Evolutionary conservation across 306 rosid genomes (phyloP).

Genomic region (Pyrus pyrifolia): DNA sequence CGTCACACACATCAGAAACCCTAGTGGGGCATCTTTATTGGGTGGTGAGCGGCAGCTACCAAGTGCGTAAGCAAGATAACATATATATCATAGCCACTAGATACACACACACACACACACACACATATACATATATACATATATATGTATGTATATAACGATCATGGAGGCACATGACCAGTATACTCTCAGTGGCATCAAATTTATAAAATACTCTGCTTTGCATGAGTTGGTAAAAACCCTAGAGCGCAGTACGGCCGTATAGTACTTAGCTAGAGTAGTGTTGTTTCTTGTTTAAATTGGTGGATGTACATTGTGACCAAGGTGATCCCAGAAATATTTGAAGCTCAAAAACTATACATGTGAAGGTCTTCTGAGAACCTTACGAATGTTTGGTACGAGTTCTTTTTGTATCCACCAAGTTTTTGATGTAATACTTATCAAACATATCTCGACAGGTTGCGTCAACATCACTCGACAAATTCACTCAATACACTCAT

Average conservation of each 20-base stretch:
- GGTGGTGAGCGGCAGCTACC: conserved; percentile 34
- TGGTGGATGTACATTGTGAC: no score
- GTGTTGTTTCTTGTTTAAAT: background rate
- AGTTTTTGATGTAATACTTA: no score
- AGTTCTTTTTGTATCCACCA: no score
- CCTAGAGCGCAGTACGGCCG: background rate
- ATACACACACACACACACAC: background rate
- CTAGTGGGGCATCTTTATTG: conserved; percentile 47
- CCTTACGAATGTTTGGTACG: no score
- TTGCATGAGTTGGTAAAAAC: background rate
- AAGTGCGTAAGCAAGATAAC: background rate
- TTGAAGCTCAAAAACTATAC: no score
- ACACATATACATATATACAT: no score
- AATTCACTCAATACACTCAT: no score
- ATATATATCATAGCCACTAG: conserved; percentile 20
- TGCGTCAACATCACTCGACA: no score
- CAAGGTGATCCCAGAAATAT: no score
- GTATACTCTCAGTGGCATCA: background rate
- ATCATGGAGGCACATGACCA: conserved; percentile 71
- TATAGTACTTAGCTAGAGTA: background rate
- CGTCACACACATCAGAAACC: conserved; percentile 14
- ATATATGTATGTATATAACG: background rate
- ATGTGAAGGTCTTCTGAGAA: no score
- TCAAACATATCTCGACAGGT: no score
- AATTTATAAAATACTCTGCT: background rate